phyloP scores from a whole-genome alignment of 768 basidiomycete genomes.

The Clitopilus hobsonii region DNA sequence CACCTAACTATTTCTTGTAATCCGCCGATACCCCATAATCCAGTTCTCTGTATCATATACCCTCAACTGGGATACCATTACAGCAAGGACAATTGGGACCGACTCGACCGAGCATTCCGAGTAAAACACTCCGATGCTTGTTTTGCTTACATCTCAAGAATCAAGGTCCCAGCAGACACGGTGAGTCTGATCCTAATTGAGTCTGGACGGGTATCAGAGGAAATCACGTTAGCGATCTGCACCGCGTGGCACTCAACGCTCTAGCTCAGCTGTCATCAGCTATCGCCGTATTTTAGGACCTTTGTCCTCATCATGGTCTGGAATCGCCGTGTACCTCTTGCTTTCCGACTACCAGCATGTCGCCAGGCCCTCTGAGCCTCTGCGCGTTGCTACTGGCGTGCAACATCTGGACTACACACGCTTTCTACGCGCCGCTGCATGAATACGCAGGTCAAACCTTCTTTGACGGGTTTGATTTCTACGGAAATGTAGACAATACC shows the following conservation, averaged over 20 bases:
- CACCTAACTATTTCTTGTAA: not conserved
- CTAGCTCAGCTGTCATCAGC: not conserved
- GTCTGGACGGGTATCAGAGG: not conserved
- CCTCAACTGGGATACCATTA: not conserved
- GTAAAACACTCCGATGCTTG: too few species aligned
- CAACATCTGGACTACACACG: conserved; percentile 4
- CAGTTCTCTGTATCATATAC: too few species aligned
- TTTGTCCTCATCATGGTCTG: conserved; percentile 5
- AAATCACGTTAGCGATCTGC: not conserved
- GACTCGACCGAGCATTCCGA: too few species aligned
- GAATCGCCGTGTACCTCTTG: not conserved
- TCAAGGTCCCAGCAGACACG: too few species aligned
- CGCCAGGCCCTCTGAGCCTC: not conserved
- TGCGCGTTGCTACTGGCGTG: not conserved
- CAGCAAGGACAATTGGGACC: too few species aligned
- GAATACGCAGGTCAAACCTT: conserved; percentile 42
- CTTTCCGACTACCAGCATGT: conserved; percentile 5
- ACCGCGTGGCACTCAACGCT: not conserved
- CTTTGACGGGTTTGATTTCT: conserved; percentile 49
- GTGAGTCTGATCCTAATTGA: not conserved
- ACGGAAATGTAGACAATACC: conserved; percentile 39
- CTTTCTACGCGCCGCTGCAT: conserved; percentile 30
- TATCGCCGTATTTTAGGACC: not conserved
- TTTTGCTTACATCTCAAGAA: too few species aligned
- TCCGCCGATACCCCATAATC: not conserved